phyloP scores from a whole-genome alignment of 352 stramenopile genomes.

The Phytophthora syringae region DNA sequence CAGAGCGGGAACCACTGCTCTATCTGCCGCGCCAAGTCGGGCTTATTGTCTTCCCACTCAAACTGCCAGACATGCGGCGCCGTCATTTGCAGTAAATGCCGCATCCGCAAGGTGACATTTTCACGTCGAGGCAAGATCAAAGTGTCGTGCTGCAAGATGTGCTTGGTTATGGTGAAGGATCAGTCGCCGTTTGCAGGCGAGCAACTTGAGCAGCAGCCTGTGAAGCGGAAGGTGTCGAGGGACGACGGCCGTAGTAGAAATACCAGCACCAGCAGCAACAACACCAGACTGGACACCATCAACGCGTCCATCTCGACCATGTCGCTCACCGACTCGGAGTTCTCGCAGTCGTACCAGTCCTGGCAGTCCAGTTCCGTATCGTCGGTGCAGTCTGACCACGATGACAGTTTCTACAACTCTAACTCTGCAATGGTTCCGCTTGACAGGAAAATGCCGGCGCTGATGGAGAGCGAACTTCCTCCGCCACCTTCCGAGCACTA shows the following conservation, averaged over 20 bases:
- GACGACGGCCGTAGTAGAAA: constrained; percentile 36
- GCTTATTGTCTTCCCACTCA: constrained; percentile 58
- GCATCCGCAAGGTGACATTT: constrained; percentile 66
- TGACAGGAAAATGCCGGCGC: constrained; percentile 55
- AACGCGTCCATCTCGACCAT: constrained; percentile 41
- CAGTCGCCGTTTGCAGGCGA: constrained; percentile 72
- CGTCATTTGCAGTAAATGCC: constrained; percentile 80
- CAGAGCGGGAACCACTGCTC: constrained; percentile 58
- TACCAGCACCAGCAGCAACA: constrained; percentile 33
- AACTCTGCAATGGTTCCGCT: constrained; percentile 31
- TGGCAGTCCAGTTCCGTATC: constrained; percentile 64
- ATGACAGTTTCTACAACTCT: constrained; percentile 44
- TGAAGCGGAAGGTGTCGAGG: constrained; percentile 31
- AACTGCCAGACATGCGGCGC: constrained; percentile 71
- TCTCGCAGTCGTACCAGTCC: constrained; percentile 62
- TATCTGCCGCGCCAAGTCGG: constrained; percentile 66
- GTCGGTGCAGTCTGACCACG: constrained; percentile 58
- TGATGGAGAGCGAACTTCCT: constrained; percentile 35
- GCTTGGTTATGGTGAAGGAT: constrained; percentile 70
- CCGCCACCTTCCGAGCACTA: constrained; percentile 27
- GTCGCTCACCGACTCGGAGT: constrained; percentile 63
- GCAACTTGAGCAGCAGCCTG: constrained; percentile 42
- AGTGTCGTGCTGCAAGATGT: constrained; percentile 76
- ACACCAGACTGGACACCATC: constrained; percentile 21
- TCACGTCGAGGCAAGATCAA: constrained; percentile 66